Conservation (phyloP, 148 eudicot species). For the Spergularia marina region DNA sequence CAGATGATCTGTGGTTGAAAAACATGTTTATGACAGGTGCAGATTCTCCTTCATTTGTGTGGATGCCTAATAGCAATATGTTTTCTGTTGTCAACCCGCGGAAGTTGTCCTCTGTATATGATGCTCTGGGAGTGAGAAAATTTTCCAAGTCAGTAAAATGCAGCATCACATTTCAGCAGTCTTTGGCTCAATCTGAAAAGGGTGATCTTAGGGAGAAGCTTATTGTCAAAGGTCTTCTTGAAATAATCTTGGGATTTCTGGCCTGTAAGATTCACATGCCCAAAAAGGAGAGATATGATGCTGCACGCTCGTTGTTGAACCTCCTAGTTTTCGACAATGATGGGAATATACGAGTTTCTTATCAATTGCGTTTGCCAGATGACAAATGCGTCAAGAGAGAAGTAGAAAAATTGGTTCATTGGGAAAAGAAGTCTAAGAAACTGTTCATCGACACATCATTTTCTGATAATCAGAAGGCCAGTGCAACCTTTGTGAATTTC, state of each 20-base stretch:
- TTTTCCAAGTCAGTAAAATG: conserved; percentile 19
- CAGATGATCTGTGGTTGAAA: conserved; percentile 25
- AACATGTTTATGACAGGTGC: conserved; percentile 12
- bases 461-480: conserved; percentile 14
- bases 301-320: conserved; percentile 7
- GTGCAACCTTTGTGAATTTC: conserved; percentile 25
- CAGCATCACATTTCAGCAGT: conserved; percentile 15
- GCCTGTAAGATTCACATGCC: conserved; percentile 27
- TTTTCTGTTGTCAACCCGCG: conserved; percentile 7
- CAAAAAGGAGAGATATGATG: conserved; percentile 14
- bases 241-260: conserved; percentile 27
- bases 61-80: conserved; percentile 21
- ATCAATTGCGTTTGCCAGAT: conserved; percentile 4
- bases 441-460: conserved; percentile 19
- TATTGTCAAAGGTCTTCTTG: conserved; percentile 24
- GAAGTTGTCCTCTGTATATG: conserved; percentile 18
- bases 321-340: conserved; percentile 12
- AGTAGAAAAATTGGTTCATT: conserved; percentile 24
- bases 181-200: not conserved
- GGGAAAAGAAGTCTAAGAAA: conserved; percentile 19
- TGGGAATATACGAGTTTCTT: conserved; percentile 17
- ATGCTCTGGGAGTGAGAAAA: conserved; percentile 24
- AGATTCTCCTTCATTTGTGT: conserved; percentile 22
- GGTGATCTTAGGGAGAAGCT: conserved; percentile 20
- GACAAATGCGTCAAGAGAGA: conserved; percentile 13